These are phyloP conservation scores for Colletotrichum agaves DNA, from an alignment of 2,329 filamentous ascomycete species.

Conservation along the genomic window DNA sequence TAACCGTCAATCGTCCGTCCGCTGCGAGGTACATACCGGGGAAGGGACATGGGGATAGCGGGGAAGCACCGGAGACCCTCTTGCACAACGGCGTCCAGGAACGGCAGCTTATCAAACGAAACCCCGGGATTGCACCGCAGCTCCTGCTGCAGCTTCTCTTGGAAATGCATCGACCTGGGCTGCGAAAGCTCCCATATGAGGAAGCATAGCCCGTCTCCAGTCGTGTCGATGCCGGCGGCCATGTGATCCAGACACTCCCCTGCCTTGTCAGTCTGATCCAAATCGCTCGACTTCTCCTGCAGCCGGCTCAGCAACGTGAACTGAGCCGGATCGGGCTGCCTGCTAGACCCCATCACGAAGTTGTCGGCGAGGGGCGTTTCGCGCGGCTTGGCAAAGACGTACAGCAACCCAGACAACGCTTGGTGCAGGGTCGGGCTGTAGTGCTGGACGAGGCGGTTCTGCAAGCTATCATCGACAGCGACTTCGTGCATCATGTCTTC, in stretches of 20 bases:
- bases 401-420: slow-evolving; percentile 57
- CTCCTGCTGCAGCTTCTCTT: slow-evolving; percentile 64
- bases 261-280: slow-evolving; percentile 66
- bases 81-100: slow-evolving; percentile 71
- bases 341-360: slow-evolving; percentile 65
- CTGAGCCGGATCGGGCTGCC: slow-evolving; percentile 56
- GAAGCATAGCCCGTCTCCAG: slow-evolving; percentile 75
- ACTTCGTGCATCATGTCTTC: slow-evolving; percentile 75
- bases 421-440: slow-evolving; percentile 65
- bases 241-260: slow-evolving; percentile 79
- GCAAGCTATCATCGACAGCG: slow-evolving; percentile 73
- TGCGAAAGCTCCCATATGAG: slow-evolving; percentile 78
- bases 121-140: slow-evolving; percentile 53
- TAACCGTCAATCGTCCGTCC: slow-evolving; percentile 67
- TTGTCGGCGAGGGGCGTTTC: slow-evolving; percentile 68
- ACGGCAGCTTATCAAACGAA: slow-evolving; percentile 62
- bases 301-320: slow-evolving; percentile 71
- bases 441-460: slow-evolving; percentile 69
- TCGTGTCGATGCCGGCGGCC: slow-evolving; percentile 78
- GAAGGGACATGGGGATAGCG: slow-evolving; percentile 74
- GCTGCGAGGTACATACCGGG: slow-evolving; percentile 65
- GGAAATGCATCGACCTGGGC: slow-evolving; percentile 61
- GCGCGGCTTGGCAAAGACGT: slow-evolving; percentile 63
- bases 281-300: slow-evolving; percentile 57
- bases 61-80: slow-evolving; percentile 72